Evolutionary conservation across 202 grass and related monocot species (phyloP).

Genomic region (Digitaria exilis): DNA sequence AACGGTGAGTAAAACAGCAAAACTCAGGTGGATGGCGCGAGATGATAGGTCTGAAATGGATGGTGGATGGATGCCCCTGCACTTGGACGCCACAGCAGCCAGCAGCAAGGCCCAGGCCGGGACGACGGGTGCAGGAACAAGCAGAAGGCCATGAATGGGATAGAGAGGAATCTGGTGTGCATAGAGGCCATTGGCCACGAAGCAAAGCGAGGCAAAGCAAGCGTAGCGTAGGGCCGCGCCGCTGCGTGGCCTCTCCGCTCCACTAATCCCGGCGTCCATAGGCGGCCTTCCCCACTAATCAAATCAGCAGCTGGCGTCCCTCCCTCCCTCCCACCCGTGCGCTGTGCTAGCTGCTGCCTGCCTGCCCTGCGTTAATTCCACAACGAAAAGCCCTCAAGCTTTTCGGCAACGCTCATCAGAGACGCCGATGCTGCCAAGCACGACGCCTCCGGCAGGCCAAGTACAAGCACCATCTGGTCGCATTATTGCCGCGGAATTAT

Average conservation of each 20-base stretch:
- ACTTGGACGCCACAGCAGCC: neutral
- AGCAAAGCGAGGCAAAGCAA: conserved; percentile 39
- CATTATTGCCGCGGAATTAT: conserved; percentile 54
- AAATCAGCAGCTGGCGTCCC: too few species aligned
- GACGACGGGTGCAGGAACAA: conserved; percentile 5
- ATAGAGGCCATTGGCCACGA: conserved; percentile 52
- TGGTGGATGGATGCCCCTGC: neutral
- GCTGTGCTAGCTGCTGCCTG: too few species aligned
- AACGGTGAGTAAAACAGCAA: neutral
- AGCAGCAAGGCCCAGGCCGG: neutral
- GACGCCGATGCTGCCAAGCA: conserved; percentile 17
- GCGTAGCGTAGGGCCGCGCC: conserved; percentile 33
- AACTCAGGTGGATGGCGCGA: conserved; percentile 34
- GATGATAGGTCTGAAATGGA: neutral
- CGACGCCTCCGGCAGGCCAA: conserved; percentile 1
- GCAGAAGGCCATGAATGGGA: conserved; percentile 14
- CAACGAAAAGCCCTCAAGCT: conserved; percentile 36
- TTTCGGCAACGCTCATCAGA: conserved; percentile 38
- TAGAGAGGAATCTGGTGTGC: conserved; percentile 63
- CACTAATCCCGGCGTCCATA: conserved; percentile 51
- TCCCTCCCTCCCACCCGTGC: neutral
- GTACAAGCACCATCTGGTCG: conserved; percentile 41
- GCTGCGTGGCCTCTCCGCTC: conserved; percentile 49
- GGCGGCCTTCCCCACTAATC: conserved; percentile 6
- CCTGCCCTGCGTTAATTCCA: too few species aligned